Conservation (phyloP, 164 flowering plant species). For the Pachysandra terminalis region DNA sequence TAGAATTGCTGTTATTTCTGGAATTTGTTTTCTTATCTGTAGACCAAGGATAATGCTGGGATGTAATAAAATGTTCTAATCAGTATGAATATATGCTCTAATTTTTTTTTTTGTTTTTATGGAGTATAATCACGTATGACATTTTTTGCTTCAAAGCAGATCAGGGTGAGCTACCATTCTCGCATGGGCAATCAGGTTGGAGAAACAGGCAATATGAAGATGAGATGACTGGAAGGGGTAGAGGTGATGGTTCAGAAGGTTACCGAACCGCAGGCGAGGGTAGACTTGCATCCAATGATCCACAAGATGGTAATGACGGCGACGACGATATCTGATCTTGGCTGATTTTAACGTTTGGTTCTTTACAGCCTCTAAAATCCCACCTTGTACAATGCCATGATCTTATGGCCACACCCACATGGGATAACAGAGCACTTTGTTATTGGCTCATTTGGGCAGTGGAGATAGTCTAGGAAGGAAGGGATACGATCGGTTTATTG, state of each 20-base stretch:
- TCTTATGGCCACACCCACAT: too few species aligned
- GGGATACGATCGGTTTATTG: too few species aligned
- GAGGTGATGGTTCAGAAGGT: constrained; percentile 20
- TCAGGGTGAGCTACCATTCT: constrained; percentile 34
- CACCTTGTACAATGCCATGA: constrained; percentile 14
- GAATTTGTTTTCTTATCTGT: too few species aligned
- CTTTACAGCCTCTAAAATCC: neutral
- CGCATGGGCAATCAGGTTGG: constrained; percentile 34
- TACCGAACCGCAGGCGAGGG: constrained; percentile 15
- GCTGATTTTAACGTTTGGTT: neutral
- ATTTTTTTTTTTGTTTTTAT: too few species aligned
- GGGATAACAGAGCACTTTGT: constrained; percentile 11
- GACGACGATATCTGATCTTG: constrained; percentile 16
- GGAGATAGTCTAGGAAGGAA: too few species aligned
- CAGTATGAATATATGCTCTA: too few species aligned
- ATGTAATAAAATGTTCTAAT: too few species aligned
- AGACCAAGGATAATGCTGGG: too few species aligned
- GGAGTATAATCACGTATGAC: neutral
- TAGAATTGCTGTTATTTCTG: too few species aligned
- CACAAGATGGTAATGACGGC: constrained; percentile 23
- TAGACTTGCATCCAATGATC: constrained; percentile 16
- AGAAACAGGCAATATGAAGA: constrained; percentile 18
- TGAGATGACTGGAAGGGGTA: constrained; percentile 13
- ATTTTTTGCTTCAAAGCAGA: constrained; percentile 24
- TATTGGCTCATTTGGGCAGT: neutral